Percentiles rank a stretch among this genome's conserved stretches.
These are phyloP conservation scores for Spergularia azorica DNA, from an alignment of 179 eudicot genomes.

Conservation along the genomic window DNA sequence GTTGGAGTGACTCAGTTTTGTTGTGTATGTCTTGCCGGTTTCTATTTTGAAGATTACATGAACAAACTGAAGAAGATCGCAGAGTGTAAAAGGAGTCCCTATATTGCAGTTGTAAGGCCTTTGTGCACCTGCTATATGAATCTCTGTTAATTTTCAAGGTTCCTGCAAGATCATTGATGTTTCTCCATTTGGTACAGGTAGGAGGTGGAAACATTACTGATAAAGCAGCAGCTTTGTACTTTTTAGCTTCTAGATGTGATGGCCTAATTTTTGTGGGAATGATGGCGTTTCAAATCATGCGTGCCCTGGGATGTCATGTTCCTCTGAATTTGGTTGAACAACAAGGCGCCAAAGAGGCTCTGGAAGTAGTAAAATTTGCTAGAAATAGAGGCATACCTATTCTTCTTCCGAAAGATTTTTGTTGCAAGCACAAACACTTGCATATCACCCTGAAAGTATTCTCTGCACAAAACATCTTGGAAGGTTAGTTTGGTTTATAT, in stretches of 20 bases:
- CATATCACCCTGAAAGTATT: constrained; percentile 38
- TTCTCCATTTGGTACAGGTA: constrained; percentile 45
- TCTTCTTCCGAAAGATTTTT: constrained; percentile 66
- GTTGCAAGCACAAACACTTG: constrained; percentile 47
- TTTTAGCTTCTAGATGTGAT: constrained; percentile 66
- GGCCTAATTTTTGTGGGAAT: constrained; percentile 76
- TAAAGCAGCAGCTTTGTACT: constrained; percentile 60
- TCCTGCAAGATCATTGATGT: not conserved
- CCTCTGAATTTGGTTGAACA: constrained; percentile 54
- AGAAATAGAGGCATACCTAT: constrained; percentile 49
- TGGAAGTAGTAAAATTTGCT: constrained; percentile 43
- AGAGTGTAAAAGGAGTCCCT: constrained; percentile 40
- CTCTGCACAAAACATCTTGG: constrained; percentile 45
- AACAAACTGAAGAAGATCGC: constrained; percentile 47
- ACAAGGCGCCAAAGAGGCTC: constrained; percentile 53
- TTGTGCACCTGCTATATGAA: not conserved
- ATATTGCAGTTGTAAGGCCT: constrained; percentile 61
- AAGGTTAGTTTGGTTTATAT: constrained; percentile 42
- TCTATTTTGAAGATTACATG: constrained; percentile 66
- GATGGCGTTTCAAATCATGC: constrained; percentile 87
- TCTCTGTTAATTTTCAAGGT: not conserved
- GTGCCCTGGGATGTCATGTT: constrained; percentile 64
- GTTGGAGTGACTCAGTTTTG: constrained; percentile 85
- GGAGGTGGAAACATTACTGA: constrained; percentile 72
- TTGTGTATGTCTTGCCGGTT: constrained; percentile 71